Evolutionary conservation across 2,329 filamentous ascomycete genomes (phyloP), one percentile per base, ranked within the genome.

Genomic region (Pseudopithomyces maydicus): DNA sequence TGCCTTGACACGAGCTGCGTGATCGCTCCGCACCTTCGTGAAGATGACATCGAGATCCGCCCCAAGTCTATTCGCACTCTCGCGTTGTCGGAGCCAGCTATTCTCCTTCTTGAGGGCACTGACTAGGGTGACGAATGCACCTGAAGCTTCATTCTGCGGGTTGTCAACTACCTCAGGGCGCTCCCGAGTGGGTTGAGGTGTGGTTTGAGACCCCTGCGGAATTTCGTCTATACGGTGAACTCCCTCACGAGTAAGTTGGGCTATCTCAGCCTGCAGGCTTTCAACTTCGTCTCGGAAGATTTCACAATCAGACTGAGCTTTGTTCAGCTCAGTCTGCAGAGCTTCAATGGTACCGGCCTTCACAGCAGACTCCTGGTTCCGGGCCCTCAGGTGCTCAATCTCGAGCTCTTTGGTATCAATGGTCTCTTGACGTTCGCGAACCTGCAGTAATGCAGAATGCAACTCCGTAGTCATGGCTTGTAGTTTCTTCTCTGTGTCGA

Each of bases 351-450:
- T 64, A 38, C 65, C 62, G 17, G 63, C 64, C 56, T 70, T 73
- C 35, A 59, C 59, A 11, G 63, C 47, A 22, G 66, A 68, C 51
- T 75, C 70, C 12, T 66, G 63, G 45, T 67, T 65, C 58, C 72
- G 70, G 29, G 91, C 90, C 74, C 96, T 91, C 36, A 98, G 86
- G 39, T 95, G 91, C 76, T 97, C 94, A 65, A 97, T 96, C 75
- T 95, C 93, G 65, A 97, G 65, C 20, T 73, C 66, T 48, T 74
- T 74, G 1, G 72, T 75, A 26, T 74, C 89, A n/a, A 89, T 85
- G 22, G 91, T 85, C 56, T 96, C 94, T 74, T 96, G 92, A 51
- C 96, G 85, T 35, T 89, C 88, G 72, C 93, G 90, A 38, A 84
- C 73, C 55, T 79, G 73, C 17, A 77, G 72, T 3, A 90, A 89